These are phyloP conservation scores for Corinectria fuckeliana DNA, from an alignment of 2,329 filamentous ascomycete genomes.

Conservation along the genomic window DNA sequence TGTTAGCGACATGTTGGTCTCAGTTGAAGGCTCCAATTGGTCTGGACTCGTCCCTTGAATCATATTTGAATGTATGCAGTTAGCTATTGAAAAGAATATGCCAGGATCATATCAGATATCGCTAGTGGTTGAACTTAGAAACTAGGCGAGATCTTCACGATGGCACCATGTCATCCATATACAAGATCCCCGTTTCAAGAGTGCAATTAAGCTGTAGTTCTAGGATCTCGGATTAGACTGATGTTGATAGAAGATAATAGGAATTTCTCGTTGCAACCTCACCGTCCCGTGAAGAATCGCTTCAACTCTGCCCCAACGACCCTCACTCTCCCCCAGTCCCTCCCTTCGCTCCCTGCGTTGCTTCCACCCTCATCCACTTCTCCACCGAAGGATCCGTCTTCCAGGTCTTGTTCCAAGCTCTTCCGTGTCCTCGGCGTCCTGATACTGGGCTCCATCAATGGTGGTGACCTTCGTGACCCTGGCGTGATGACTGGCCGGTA, in stretches of 20 bases:
- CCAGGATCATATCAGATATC: neutral
- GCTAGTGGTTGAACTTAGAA: neutral
- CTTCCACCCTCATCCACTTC: neutral
- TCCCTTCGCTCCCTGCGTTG: neutral
- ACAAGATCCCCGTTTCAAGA: neutral
- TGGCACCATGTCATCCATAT: neutral
- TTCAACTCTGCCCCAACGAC: slow-evolving; percentile 34
- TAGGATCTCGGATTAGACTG: neutral
- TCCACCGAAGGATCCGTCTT: neutral
- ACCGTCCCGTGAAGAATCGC: slow-evolving; percentile 33
- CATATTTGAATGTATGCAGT: no score
- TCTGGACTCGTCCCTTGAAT: neutral
- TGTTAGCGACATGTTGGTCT: neutral
- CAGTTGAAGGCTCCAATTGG: neutral
- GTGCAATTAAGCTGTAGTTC: neutral
- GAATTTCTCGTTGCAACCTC: neutral
- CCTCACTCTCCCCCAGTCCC: slow-evolving; percentile 23
- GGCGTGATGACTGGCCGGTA: slow-evolving; percentile 34
- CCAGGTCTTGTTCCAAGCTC: slow-evolving; percentile 19
- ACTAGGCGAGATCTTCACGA: neutral
- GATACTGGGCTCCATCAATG: neutral
- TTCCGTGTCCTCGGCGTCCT: neutral
- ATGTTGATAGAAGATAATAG: no score
- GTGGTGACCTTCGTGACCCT: neutral
- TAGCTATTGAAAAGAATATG: no score